Percentiles rank a stretch among this genome's conserved stretches.
Conservation (phyloP, 352 stramenopile genomes). For the Sclerospora graminicola region DNA sequence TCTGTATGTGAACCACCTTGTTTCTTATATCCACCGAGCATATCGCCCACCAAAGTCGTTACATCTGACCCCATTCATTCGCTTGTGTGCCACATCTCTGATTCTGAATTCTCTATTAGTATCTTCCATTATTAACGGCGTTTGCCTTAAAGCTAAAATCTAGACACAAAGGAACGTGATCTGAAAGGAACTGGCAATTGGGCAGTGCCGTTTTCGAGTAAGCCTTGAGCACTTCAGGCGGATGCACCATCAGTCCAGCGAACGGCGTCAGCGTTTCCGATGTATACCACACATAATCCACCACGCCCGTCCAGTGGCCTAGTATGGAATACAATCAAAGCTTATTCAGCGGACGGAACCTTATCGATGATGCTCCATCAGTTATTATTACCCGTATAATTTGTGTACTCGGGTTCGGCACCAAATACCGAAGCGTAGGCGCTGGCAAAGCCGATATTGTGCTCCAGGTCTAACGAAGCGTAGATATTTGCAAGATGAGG, state of each 20-base stretch:
- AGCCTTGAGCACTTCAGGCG: slow-evolving; percentile 79
- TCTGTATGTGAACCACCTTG: too few relatives aligned
- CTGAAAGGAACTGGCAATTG: slow-evolving; percentile 92
- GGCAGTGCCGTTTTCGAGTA: slow-evolving; percentile 89
- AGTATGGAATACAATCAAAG: slow-evolving; percentile 1
- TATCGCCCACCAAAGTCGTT: too few relatives aligned
- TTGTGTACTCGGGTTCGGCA: slow-evolving; percentile 95
- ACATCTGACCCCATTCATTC: too few relatives aligned
- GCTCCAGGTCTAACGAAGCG: slow-evolving; percentile 75
- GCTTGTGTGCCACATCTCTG: too few relatives aligned
- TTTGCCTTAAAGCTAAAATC: slow-evolving; percentile 80
- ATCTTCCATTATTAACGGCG: slow-evolving; percentile 31
- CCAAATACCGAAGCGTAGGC: slow-evolving; percentile 94
- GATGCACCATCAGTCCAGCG: slow-evolving; percentile 89
- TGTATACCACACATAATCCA: slow-evolving; percentile 99
- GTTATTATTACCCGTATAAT: slow-evolving; percentile 87
- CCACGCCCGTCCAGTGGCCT: slow-evolving; percentile 90
- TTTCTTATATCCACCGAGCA: too few relatives aligned
- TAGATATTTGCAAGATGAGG: slow-evolving; percentile 66
- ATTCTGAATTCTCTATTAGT: slow-evolving; percentile 27
- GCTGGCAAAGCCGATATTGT: slow-evolving; percentile 90
- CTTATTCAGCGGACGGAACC: background rate
- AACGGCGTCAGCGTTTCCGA: slow-evolving; percentile 88
- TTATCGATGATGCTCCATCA: background rate
- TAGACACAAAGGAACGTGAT: slow-evolving; percentile 92